Conservation (phyloP, 106 monocot genomes). For the Posidonia australis region DNA sequence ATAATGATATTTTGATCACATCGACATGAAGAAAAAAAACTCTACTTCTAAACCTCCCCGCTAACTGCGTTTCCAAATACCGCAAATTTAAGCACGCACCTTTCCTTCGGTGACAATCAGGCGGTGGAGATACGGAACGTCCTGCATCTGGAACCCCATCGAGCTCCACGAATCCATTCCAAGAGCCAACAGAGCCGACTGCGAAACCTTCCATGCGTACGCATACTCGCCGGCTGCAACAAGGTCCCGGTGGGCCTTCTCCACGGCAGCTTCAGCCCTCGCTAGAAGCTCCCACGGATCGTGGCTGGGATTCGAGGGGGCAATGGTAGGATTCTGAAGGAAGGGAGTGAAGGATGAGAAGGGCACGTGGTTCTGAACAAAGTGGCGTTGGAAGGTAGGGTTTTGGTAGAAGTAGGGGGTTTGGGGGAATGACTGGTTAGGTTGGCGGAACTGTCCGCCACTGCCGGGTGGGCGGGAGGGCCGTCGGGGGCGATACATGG, state of each 20-base stretch:
- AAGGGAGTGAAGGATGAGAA: not conserved
- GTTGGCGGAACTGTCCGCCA: not conserved
- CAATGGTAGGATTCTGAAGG: not conserved
- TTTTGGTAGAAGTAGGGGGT: slow-evolving; percentile 4
- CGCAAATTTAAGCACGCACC: slow-evolving; percentile 16
- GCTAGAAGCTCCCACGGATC: slow-evolving; percentile 10
- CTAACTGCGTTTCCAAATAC: too few species aligned
- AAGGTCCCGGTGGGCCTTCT: slow-evolving; percentile 51
- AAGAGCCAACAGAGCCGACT: slow-evolving; percentile 43
- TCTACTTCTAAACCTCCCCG: not conserved
- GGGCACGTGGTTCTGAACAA: not conserved
- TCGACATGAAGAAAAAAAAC: not conserved
- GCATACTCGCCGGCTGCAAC: slow-evolving; percentile 41
- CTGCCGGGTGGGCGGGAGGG: not conserved
- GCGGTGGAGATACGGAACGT: slow-evolving; percentile 38
- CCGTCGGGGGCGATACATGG: not conserved
- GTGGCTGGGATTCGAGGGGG: not conserved
- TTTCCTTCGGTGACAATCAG: slow-evolving; percentile 60
- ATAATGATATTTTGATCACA: too few species aligned
- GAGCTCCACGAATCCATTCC: slow-evolving; percentile 59
- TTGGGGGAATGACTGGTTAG: not conserved
- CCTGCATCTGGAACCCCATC: slow-evolving; percentile 67
- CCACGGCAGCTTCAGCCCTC: slow-evolving; percentile 32
- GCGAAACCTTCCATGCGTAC: slow-evolving; percentile 70
- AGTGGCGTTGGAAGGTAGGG: not conserved